Percentiles rank a stretch among this genome's conserved stretches.
phyloP scores from a whole-genome alignment of 1,284 basidiomycete species.

The Cryptococcus hybrid region DNA sequence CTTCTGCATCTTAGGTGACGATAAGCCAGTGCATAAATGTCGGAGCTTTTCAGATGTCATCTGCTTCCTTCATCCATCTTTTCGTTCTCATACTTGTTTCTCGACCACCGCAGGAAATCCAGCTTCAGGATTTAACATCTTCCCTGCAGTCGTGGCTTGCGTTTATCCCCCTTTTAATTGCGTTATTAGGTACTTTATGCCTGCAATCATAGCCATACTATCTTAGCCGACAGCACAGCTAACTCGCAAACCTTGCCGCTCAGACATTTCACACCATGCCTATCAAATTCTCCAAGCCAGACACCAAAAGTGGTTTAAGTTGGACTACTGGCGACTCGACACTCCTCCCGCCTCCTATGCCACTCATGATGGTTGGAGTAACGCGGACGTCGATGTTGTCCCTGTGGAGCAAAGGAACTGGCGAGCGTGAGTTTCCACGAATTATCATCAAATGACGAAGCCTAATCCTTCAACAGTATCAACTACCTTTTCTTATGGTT shows the following conservation, averaged over 20 bases:
- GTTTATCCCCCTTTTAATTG: not conserved
- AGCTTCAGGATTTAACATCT: too few species aligned
- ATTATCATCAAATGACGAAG: not conserved
- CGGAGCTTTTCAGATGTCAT: not conserved
- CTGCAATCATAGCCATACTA: not conserved
- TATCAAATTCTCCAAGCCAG: constrained; percentile 9
- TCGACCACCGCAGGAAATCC: not conserved
- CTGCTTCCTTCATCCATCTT: not conserved
- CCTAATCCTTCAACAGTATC: constrained; percentile 14
- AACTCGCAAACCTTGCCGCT: not conserved
- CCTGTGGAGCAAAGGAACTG: constrained; percentile 38
- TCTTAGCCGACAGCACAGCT: not conserved
- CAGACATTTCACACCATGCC: not conserved
- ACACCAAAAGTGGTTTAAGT: constrained; percentile 33
- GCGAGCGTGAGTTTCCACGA: constrained; percentile 33
- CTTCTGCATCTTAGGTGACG: not conserved
- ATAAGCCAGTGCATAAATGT: not conserved
- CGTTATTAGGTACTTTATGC: not conserved
- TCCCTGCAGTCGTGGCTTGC: too few species aligned
- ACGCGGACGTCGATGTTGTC: constrained; percentile 41
- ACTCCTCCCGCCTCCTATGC: constrained; percentile 42
- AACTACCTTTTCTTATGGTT: constrained; percentile 42
- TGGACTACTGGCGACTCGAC: constrained; percentile 35
- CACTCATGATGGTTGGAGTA: constrained; percentile 39
- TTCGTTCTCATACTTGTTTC: not conserved